Evolutionary conservation across 345 rosid species (phyloP), one percentile per base, ranked within the genome.

Genomic region (Cardiospermum halicacabum): DNA sequence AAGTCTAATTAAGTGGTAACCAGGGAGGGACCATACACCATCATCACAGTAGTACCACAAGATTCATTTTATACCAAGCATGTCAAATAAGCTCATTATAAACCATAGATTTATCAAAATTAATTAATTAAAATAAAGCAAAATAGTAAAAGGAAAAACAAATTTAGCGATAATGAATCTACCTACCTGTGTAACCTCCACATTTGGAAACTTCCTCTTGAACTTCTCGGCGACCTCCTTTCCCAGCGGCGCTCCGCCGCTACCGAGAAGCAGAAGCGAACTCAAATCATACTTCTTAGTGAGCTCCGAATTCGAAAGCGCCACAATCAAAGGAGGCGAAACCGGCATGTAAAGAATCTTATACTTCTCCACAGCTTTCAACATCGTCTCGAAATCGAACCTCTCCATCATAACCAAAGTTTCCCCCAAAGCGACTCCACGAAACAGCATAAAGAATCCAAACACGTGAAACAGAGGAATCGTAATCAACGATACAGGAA

Each of bases 191-290:
- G 58, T 2, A 61, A 92, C 80, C 24, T 79, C 85, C 7, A 87
- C 84, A n/a, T 77, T 56, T 25, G 98, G 96, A 62, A 89, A 87
- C 65, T 89, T 92, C 68, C 76, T 58, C 55, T 62, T 81, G 73
- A 92, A 92, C 67, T 70, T 82, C 74, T 78, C 85, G n/a, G 82
- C 81, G 9, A 84, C 70, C 65, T 89, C 96, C 83, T 84, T 86
- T 4, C 96, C 89, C 0, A 92, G 80, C 15, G 98, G 91, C 9
- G 98, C 98, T 1, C 98, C 98, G 16, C 96, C 98, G 69, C 84
- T 67, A 0, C 89, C 96, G 27, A 92, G 69, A 47, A 62, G 0
- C 70, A 27, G 60, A 24, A 92, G 77, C 22, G 98, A 89, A 65
- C 88, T 76, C 53, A 92, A 64, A 69, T 89, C 88, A 28, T 82